Conservation (phyloP, 2,329 filamentous ascomycete species). For the Aspergillus luchuensis region DNA sequence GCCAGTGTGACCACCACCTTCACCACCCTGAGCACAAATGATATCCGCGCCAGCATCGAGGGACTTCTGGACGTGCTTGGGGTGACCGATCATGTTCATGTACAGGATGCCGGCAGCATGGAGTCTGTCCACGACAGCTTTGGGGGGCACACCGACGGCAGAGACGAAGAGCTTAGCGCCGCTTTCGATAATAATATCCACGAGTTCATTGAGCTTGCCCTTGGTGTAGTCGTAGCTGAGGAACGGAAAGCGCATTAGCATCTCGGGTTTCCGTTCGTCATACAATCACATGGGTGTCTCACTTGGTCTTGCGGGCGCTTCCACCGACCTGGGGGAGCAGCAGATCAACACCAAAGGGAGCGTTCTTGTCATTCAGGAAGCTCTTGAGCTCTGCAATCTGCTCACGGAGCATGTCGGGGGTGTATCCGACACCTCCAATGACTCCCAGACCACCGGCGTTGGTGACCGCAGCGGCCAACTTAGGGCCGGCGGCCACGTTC, state of each 20-base stretch:
- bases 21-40: constrained; percentile 97
- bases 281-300: constrained; percentile 27
- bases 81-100: constrained; percentile 99
- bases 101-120: constrained; percentile 86
- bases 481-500: constrained; percentile 97
- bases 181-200: constrained; percentile 90
- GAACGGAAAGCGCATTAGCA: constrained; percentile 18
- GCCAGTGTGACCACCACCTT: constrained; percentile 95
- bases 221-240: constrained; percentile 98
- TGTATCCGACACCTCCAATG: constrained; percentile 89
- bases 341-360: constrained; percentile 46
- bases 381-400: constrained; percentile 91
- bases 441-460: constrained; percentile 97
- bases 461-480: constrained; percentile 92
- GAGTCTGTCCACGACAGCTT: constrained; percentile 82
- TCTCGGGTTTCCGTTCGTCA: background rate
- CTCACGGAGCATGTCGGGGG: constrained; percentile 93
- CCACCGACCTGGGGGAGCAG: constrained; percentile 93
- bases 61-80: constrained; percentile 98
- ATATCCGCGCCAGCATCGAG: constrained; percentile 89
- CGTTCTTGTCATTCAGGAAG: constrained; percentile 24
- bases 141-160: constrained; percentile 90
- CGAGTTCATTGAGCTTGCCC: constrained; percentile 88
- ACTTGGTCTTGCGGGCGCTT: constrained; percentile 93
- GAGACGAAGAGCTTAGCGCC: constrained; percentile 94